Evolutionary conservation across 768 basidiomycete genomes (phyloP).

Genomic region (Russula vinacea): DNA sequence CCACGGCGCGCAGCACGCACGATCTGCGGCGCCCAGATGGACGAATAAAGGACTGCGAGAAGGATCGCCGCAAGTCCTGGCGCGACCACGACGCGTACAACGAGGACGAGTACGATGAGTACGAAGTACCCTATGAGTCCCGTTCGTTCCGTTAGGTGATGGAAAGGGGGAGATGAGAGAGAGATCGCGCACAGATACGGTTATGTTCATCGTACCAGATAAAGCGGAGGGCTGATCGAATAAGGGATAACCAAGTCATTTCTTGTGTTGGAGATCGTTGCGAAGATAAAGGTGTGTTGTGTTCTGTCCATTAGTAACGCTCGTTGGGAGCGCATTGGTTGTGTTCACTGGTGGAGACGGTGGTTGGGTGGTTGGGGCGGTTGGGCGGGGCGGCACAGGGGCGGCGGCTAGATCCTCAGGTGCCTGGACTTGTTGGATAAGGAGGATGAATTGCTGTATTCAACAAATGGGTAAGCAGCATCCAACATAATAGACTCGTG

Average conservation of each 20-base stretch:
- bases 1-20: conserved; percentile 69
- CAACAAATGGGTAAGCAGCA: conserved; percentile 1
- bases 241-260: conserved; percentile 36
- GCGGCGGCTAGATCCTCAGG: conserved; percentile 53
- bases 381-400: conserved; percentile 31
- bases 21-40: conserved; percentile 86
- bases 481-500: not conserved
- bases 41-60: conserved; percentile 66
- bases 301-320: conserved; percentile 10
- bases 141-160: conserved; percentile 11
- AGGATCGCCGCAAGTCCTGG: conserved; percentile 63
- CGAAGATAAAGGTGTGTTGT: conserved; percentile 23
- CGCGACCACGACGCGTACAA: conserved; percentile 71
- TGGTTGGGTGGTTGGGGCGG: conserved; percentile 24
- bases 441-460: conserved; percentile 73
- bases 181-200: conserved; percentile 55
- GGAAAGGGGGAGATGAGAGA: not conserved
- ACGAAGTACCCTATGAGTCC: conserved; percentile 56
- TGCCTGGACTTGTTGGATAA: conserved; percentile 79
- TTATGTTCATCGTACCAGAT: conserved; percentile 68
- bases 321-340: not conserved
- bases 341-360: conserved; percentile 26
- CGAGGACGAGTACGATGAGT: conserved; percentile 64
- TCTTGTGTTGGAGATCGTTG: conserved; percentile 31
- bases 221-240: conserved; percentile 55